Evolutionary conservation across 2,329 filamentous ascomycete species (phyloP).

Genomic region (Talaromyces marneffei): DNA sequence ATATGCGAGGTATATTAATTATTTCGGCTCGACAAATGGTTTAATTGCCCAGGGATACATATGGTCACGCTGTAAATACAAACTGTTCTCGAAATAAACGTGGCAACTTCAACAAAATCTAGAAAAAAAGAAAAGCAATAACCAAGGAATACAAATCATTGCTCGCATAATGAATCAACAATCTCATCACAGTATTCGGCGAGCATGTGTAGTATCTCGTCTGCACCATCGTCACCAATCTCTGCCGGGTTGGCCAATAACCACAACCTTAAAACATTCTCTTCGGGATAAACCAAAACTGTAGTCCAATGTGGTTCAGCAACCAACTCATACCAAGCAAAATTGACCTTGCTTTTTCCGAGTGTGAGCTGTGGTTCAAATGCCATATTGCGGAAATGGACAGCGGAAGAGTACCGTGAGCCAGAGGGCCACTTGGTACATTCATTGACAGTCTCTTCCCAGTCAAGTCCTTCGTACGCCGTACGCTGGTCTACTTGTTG

Average conservation of each 20-base stretch:
- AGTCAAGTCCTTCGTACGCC: neutral
- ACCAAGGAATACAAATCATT: neutral
- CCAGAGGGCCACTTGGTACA: neutral
- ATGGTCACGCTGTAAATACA: too few relatives aligned
- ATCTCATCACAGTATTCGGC: neutral
- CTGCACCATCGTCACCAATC: neutral
- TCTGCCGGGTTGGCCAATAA: neutral
- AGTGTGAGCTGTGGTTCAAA: neutral
- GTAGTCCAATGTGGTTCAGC: neutral
- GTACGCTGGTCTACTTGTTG: slow-evolving; percentile 2
- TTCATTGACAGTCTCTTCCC: neutral
- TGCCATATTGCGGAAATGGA: slow-evolving; percentile 7
- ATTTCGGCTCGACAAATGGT: too few relatives aligned
- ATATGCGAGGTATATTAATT: too few relatives aligned
- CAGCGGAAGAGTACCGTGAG: neutral
- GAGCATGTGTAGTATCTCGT: neutral
- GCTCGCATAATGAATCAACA: neutral
- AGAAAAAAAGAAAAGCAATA: neutral
- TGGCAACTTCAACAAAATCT: too few relatives aligned
- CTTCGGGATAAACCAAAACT: neutral
- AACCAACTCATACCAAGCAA: neutral
- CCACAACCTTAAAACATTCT: neutral
- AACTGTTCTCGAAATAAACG: neutral
- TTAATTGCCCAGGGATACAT: too few relatives aligned
- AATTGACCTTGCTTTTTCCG: neutral